Percentiles rank a stretch among this genome's conserved stretches.
Evolutionary conservation across 164 flowering plant species (phyloP).

Genomic region (Macadamia integrifolia): DNA sequence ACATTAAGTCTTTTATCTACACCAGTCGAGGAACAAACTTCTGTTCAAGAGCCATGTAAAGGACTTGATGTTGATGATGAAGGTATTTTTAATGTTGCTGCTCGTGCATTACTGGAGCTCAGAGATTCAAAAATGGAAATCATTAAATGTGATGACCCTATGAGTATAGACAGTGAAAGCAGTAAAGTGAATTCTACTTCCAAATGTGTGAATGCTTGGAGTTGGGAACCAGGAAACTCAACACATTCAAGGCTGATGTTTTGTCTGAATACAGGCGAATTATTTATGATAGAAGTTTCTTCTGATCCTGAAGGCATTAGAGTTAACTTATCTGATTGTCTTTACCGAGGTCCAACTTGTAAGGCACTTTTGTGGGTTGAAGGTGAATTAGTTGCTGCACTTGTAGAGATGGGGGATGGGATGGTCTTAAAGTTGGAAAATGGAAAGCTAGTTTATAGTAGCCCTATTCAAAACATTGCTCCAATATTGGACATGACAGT

Average conservation of each 20-base stretch:
- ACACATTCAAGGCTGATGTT: constrained; percentile 55
- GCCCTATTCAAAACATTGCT: constrained; percentile 81
- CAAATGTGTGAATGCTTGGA: constrained; percentile 69
- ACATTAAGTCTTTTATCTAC: constrained; percentile 37
- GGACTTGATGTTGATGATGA: constrained; percentile 78
- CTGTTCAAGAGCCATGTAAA: constrained; percentile 44
- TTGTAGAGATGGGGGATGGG: constrained; percentile 95
- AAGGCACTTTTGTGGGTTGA: constrained; percentile 78
- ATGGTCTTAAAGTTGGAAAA: constrained; percentile 66
- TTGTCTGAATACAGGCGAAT: constrained; percentile 70
- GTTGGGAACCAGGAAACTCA: constrained; percentile 70
- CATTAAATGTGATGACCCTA: constrained; percentile 59
- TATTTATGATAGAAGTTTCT: constrained; percentile 51
- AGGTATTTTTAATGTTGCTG: constrained; percentile 82
- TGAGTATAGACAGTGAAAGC: constrained; percentile 67
- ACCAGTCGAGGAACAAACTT: constrained; percentile 43
- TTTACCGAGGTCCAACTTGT: constrained; percentile 62
- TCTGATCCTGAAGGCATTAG: constrained; percentile 44
- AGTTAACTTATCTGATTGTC: constrained; percentile 63
- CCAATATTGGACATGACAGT: constrained; percentile 85
- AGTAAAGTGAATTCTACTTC: constrained; percentile 21
- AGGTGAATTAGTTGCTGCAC: constrained; percentile 64
- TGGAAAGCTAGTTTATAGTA: constrained; percentile 41
- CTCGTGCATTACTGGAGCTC: constrained; percentile 75
- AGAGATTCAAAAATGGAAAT: constrained; percentile 47